These are phyloP conservation scores for Ocimum tenuiflorum DNA, from an alignment of 257 asterid genomes.

Conservation along the genomic window DNA sequence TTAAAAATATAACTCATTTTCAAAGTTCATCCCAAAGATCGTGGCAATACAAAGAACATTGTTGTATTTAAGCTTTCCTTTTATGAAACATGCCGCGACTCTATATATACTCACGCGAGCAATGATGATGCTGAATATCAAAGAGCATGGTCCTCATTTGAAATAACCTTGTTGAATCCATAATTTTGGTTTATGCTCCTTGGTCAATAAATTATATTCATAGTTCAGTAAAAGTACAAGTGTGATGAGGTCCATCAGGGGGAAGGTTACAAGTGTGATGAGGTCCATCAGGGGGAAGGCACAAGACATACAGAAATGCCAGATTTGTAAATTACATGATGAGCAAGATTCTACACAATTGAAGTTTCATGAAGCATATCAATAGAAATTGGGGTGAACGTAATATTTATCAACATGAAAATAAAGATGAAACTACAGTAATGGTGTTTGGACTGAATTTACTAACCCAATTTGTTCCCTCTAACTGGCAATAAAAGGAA, in stretches of 20 bases:
- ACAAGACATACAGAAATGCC: background rate
- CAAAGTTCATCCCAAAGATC: background rate
- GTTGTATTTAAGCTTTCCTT: no score
- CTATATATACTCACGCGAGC: no score
- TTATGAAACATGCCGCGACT: no score
- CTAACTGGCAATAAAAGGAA: conserved; percentile 53
- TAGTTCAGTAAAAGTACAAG: no score
- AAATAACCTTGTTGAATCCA: no score
- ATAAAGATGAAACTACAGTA: background rate
- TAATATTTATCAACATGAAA: background rate
- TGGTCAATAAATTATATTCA: no score
- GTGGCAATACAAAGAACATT: background rate
- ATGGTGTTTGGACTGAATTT: background rate
- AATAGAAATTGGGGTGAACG: background rate
- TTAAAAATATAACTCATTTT: no score
- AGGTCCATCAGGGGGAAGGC: background rate
- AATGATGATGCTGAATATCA: no score
- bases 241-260: background rate
- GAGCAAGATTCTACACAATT: background rate
- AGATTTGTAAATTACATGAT: background rate
- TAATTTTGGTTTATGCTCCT: no score
- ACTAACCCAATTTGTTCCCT: conserved; percentile 53
- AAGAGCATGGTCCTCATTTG: no score
- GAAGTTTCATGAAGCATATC: background rate
- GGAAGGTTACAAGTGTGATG: no score